A percentile compares a stretch with the other conserved stretches of the same genome.
Conservation (phyloP, 2,329 filamentous ascomycete genomes). For the Domatiomyces catenatus region DNA sequence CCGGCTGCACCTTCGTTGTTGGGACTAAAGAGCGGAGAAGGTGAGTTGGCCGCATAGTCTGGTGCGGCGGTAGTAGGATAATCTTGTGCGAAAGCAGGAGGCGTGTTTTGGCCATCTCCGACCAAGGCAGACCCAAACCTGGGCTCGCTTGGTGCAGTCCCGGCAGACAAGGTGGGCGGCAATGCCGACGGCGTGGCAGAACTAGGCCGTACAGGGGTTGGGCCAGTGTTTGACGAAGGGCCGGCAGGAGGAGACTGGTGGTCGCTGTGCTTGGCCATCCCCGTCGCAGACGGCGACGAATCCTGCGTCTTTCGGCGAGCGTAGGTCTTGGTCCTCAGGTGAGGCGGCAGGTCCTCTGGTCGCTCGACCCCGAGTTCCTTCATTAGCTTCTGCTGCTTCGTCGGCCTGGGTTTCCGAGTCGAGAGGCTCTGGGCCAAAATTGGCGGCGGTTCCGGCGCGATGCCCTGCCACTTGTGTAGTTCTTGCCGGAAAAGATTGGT, state of each 20-base stretch:
- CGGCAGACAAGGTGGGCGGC: slow-evolving; percentile 20
- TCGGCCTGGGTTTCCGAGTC: slow-evolving; percentile 87
- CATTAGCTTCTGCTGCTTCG: slow-evolving; percentile 92
- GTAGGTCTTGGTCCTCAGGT: slow-evolving; percentile 63
- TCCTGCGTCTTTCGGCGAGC: slow-evolving; percentile 55
- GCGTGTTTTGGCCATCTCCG: background rate
- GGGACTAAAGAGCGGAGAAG: slow-evolving; percentile 29
- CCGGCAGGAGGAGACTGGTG: slow-evolving; percentile 16
- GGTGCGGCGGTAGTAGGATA: slow-evolving; percentile 23
- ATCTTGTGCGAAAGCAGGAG: slow-evolving; percentile 16
- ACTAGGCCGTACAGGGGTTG: slow-evolving; percentile 12
- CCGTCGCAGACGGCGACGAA: slow-evolving; percentile 7
- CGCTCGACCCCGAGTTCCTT: slow-evolving; percentile 75
- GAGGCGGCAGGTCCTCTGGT: slow-evolving; percentile 74
- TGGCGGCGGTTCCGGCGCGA: slow-evolving; percentile 72
- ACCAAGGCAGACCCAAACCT: slow-evolving; percentile 7
- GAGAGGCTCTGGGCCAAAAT: slow-evolving; percentile 76
- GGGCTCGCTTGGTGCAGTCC: slow-evolving; percentile 19
- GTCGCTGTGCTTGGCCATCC: slow-evolving; percentile 10
- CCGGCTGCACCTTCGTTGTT: slow-evolving; percentile 14
- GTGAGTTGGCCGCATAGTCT: slow-evolving; percentile 26
- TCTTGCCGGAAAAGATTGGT: slow-evolving; percentile 98
- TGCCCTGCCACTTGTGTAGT: slow-evolving; percentile 84
- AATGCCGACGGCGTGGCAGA: slow-evolving; percentile 19
- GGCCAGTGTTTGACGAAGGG: slow-evolving; percentile 18